These are phyloP conservation scores for Xylaria curta DNA, from an alignment of 495 filamentous ascomycete species.

Conservation along the genomic window DNA sequence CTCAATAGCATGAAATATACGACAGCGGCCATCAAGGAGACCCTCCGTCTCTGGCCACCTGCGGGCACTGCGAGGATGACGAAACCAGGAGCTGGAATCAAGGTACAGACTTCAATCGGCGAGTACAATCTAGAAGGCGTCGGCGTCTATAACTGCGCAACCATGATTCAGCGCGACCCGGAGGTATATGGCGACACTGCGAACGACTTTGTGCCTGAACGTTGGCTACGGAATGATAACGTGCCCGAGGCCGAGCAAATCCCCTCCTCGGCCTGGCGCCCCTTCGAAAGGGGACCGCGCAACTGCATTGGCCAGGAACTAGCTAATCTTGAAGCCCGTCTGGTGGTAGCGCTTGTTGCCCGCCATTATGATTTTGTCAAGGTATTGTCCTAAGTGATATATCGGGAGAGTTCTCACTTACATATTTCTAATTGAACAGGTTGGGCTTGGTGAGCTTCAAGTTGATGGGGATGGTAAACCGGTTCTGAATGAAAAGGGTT, in stretches of 20 bases:
- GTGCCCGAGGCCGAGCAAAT: neutral
- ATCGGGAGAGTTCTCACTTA: neutral
- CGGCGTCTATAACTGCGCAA: conserved; percentile 51
- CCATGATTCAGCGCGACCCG: conserved; percentile 59
- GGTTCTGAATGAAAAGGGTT: conserved; percentile 45
- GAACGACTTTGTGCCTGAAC: conserved; percentile 58
- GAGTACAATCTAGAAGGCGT: conserved; percentile 58
- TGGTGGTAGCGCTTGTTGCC: conserved; percentile 46
- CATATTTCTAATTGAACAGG: neutral
- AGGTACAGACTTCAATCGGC: conserved; percentile 46
- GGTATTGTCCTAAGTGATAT: conserved; percentile 26
- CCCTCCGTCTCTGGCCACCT: conserved; percentile 45
- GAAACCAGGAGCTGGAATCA: conserved; percentile 31
- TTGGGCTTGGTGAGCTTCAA: conserved; percentile 48
- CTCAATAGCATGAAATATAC: conserved; percentile 46
- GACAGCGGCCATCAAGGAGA: conserved; percentile 51
- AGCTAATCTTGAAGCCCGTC: conserved; percentile 48
- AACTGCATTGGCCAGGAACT: conserved; percentile 66
- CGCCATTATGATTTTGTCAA: conserved; percentile 53
- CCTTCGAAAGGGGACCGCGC: conserved; percentile 60
- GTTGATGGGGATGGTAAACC: conserved; percentile 28
- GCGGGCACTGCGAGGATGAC: conserved; percentile 33
- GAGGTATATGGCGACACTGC: conserved; percentile 56
- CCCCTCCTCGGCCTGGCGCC: conserved; percentile 42
- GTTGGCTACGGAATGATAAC: conserved; percentile 53